Percentiles rank a stretch among this genome's conserved stretches.
These are phyloP conservation scores for Zygotorulaspora mrakii DNA, from an alignment of 1,139 yeast species.

Conservation along the genomic window DNA sequence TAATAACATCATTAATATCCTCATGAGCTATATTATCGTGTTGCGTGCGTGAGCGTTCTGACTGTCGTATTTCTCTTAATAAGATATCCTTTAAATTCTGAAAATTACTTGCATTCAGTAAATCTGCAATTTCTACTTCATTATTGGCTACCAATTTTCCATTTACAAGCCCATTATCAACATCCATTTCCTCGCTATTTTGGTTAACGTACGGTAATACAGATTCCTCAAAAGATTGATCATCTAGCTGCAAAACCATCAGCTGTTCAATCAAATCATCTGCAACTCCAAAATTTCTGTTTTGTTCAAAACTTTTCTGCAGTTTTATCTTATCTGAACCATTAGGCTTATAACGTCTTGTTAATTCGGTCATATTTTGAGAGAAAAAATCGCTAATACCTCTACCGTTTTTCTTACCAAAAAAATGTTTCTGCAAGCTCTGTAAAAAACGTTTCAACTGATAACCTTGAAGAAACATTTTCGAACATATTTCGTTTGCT, in stretches of 20 bases:
- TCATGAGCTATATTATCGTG: conserved; percentile 5
- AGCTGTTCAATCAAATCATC: conserved; percentile 29
- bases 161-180: conserved; percentile 1
- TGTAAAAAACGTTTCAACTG: conserved; percentile 47
- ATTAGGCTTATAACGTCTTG: conserved; percentile 17
- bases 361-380: conserved; percentile 28
- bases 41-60: conserved; percentile 2
- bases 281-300: conserved; percentile 9
- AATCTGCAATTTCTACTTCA: conserved; percentile 11
- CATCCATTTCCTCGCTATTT: conserved; percentile 4
- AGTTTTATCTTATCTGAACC: conserved; percentile 21
- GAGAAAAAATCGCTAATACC: conserved; percentile 23
- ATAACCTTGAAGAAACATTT: conserved; percentile 60
- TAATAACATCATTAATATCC: neutral
- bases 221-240: conserved; percentile 29
- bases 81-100: conserved; percentile 26
- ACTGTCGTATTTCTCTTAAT: conserved; percentile 16
- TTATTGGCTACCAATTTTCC: neutral
- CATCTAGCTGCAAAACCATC: conserved; percentile 34
- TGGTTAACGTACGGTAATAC: conserved; percentile 22
- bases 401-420: conserved; percentile 48
- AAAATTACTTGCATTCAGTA: conserved; percentile 25
- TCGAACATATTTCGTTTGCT: conserved; percentile 63
- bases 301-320: conserved; percentile 28
- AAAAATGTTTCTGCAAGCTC: conserved; percentile 51